Base-by-base conservation (phyloP, 2,329 filamentous ascomycete species). In the Colletotrichum phormii region DNA sequence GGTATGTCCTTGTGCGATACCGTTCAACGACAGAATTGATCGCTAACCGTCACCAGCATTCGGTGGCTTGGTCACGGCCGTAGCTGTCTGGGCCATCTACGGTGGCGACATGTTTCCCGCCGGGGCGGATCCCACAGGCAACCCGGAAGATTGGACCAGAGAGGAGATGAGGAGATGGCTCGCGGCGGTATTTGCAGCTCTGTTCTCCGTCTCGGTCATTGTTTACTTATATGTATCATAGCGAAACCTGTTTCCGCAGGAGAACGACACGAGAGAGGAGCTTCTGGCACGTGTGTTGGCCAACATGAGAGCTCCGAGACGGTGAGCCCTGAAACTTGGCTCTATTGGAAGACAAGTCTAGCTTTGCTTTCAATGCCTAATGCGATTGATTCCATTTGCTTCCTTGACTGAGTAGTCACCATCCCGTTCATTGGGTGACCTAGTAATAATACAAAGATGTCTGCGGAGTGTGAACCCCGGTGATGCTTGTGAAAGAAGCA, bases 101-200 rank as follows among this genome's bases (percentile, higher is more conserved):
- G 95, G 95, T 69, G 88, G 90, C 65, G 94, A 96, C 75, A 89
- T 98, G 78, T 97, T 98, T 78, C 95, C 95, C 0, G 82, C 89
- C 4, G 86, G 91, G 75, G 73, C 86, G 60, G 95, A 98, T 80
- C 95, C 95, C n/a, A 94, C 86, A 33, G 95, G 95, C 73, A 89
- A 94, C 85, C 90, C 85, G 53, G 84, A 86, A 53, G 81, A 79
- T 11, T 98, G 96, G 96, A 95, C 94, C 0, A 86, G 88, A 69
- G 92, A 95, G 60, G 94, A 98, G 79, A 86, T 97, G 82, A 88
- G 90, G 74, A 87, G 92, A 78, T 98, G 95, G 95, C 85, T 98
- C 63, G 90, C 90, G 58, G 90, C 89, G 77, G 96, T 98, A 88
- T 83, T 92, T 31, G 22, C 33, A 18, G 66, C 60, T 12, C 18